Conservation (phyloP, 768 basidiomycete genomes). For the Boletus coccyginus region DNA sequence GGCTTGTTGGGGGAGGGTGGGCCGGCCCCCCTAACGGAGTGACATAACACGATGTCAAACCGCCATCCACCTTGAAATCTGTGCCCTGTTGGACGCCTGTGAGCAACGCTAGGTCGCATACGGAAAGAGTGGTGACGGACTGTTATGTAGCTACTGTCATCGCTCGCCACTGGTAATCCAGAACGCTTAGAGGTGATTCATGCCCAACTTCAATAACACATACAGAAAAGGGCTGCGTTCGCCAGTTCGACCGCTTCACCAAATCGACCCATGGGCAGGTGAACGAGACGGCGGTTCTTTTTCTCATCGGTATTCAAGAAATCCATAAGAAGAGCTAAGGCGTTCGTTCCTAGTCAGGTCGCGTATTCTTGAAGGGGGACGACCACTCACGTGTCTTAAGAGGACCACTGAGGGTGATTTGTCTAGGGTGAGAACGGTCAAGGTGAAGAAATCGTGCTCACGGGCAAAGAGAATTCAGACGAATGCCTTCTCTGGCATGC, state of each 20-base stretch:
- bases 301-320: slow-evolving; percentile 97
- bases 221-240: slow-evolving; percentile 88
- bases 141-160: slow-evolving; percentile 95
- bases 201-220: slow-evolving; percentile 34
- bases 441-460: slow-evolving; percentile 39
- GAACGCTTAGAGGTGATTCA: slow-evolving; percentile 6
- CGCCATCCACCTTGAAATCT: slow-evolving; percentile 96
- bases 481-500: slow-evolving; percentile 95
- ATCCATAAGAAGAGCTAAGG: slow-evolving; percentile 92
- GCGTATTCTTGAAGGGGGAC: background rate
- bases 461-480: slow-evolving; percentile 96
- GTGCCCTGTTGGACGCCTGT: slow-evolving; percentile 52
- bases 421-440: slow-evolving; percentile 1
- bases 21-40: slow-evolving; percentile 78
- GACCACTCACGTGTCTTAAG: slow-evolving; percentile 80
- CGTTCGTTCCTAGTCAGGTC: background rate
- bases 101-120: background rate
- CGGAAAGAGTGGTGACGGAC: slow-evolving; percentile 42
- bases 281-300: slow-evolving; percentile 83
- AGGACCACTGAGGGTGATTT: slow-evolving; percentile 62
- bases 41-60: slow-evolving; percentile 89
- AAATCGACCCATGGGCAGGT: slow-evolving; percentile 95
- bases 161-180: slow-evolving; percentile 67
- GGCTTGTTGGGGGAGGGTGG: slow-evolving; percentile 68
- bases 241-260: slow-evolving; percentile 97